Evolutionary conservation across 1,284 basidiomycete genomes (phyloP), one percentile per base, ranked within the genome.

Genomic region (Melanopsichium pennsylvanicum): DNA sequence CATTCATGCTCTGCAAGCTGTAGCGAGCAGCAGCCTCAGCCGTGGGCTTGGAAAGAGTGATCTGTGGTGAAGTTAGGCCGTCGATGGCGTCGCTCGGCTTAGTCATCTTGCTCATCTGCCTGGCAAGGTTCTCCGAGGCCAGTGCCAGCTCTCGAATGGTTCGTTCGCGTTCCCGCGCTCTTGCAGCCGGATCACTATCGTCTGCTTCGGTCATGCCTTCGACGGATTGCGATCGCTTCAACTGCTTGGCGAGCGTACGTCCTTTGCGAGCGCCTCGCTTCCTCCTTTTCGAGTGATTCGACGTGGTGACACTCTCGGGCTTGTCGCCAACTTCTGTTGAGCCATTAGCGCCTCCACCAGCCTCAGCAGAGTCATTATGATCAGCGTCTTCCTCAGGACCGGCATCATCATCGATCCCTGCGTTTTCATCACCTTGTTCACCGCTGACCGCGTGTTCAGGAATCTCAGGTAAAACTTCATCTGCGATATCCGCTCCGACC

Each of bases 181-280:
- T 44, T 15, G 55, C 54, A 6, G 19, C 54, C 7, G 60, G 59
- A 29, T 60, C 63, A 19, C 60, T 43, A 21, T 36, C 48, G n/a
- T 63, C 48, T 1, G 21, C 26, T 11, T 52, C 50, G 5, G 50
- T 32, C 57, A 73, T 48, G 32, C 57, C 51, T 39, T 73, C 72
- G 19, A 62, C 67, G 5, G 72, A 75, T 27, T 70, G 72, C 4
- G 66, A 67, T 21, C 71, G 56, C 35, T 73, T 73, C 32, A 75
- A 50, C 56, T 73, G 67, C 35, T 75, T 73, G 38, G 70, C 66
- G 1, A 70, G 52, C 8, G 68, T 73, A 8, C 70, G 47, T 15
- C 70, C 70, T 38, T 75, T 75, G 10, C 73, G 60, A 19, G 73
- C 73, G 7, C 73, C 73, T 11, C 73, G 50, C 31, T 75, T 75